phyloP scores from a whole-genome alignment of 768 basidiomycete species.

The Agaricus blazei region DNA sequence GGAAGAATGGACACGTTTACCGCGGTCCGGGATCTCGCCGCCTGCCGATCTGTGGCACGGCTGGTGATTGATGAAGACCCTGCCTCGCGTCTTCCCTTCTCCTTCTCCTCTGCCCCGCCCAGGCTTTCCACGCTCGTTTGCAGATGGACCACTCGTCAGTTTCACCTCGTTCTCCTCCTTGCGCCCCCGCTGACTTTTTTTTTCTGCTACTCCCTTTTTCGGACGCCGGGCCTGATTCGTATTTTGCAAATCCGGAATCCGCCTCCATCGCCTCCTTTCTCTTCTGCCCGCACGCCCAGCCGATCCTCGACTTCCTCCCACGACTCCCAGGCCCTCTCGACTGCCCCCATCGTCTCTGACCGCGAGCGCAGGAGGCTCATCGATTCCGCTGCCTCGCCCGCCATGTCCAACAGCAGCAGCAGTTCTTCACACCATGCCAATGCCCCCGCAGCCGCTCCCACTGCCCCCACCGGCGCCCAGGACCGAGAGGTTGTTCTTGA shows the following conservation, averaged over 20 bases:
- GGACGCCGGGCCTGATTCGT: not conserved
- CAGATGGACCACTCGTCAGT: not conserved
- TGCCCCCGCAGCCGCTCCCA: not conserved
- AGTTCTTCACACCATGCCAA: not conserved
- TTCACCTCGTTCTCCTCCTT: not conserved
- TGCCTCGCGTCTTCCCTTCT: too few species aligned
- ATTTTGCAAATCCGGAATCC: too few species aligned
- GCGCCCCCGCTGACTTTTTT: not conserved
- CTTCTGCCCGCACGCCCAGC: not conserved
- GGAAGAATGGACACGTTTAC: too few species aligned
- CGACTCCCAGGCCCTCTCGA: not conserved
- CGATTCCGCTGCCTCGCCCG: not conserved
- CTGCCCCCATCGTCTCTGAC: not conserved
- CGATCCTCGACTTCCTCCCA: slow-evolving; percentile 8
- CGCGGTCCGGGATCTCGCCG: too few species aligned
- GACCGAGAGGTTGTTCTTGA: not conserved
- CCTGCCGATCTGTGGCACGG: too few species aligned
- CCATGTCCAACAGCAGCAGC: not conserved
- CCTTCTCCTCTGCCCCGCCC: not conserved
- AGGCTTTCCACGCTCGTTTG: not conserved
- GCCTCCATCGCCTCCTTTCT: too few species aligned
- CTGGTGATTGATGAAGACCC: too few species aligned
- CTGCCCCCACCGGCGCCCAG: not conserved
- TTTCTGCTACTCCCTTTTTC: not conserved
- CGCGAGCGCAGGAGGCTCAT: slow-evolving; percentile 3